phyloP scores from a whole-genome alignment of 768 basidiomycete genomes.

The Candolleomyces efflorescens region DNA sequence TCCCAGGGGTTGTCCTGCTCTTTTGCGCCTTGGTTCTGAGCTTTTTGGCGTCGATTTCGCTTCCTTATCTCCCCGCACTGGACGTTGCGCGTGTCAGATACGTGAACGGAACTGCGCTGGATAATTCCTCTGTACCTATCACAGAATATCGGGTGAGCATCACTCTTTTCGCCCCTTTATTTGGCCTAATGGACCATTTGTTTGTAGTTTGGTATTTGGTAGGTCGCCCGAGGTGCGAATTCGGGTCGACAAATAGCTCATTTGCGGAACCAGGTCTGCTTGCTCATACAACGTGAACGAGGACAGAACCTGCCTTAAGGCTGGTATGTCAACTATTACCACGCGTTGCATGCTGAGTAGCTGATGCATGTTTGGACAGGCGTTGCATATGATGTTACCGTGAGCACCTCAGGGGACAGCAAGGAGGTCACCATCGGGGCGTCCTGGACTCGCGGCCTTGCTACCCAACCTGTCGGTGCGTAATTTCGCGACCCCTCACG shows the following conservation, averaged over 20 bases:
- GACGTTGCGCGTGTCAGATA: slow-evolving; percentile 64
- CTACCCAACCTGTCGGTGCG: slow-evolving; percentile 72
- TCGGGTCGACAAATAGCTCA: not conserved
- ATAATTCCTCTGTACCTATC: slow-evolving; percentile 20
- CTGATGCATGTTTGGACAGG: slow-evolving; percentile 25
- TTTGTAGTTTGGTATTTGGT: slow-evolving; percentile 73
- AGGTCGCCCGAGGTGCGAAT: slow-evolving; percentile 9
- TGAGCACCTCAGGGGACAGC: slow-evolving; percentile 29
- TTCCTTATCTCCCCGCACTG: slow-evolving; percentile 63
- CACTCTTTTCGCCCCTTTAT: not conserved
- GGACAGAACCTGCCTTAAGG: slow-evolving; percentile 42
- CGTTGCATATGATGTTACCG: slow-evolving; percentile 50
- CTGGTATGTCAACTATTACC: slow-evolving; percentile 31
- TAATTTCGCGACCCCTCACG: slow-evolving; percentile 8
- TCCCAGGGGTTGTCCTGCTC: slow-evolving; percentile 54
- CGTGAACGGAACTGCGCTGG: slow-evolving; percentile 22
- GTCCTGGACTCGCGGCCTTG: slow-evolving; percentile 72
- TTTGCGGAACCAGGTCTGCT: slow-evolving; percentile 43
- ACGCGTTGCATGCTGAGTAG: not conserved
- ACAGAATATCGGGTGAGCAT: slow-evolving; percentile 52
- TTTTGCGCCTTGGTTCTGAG: slow-evolving; percentile 61
- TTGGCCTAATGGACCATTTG: slow-evolving; percentile 2
- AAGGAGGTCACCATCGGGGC: slow-evolving; percentile 40
- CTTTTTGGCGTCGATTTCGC: slow-evolving; percentile 65
- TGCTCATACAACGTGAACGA: slow-evolving; percentile 48